Conservation (phyloP, 2,329 filamentous ascomycete genomes). For the Proliferodiscus dingleyae region DNA sequence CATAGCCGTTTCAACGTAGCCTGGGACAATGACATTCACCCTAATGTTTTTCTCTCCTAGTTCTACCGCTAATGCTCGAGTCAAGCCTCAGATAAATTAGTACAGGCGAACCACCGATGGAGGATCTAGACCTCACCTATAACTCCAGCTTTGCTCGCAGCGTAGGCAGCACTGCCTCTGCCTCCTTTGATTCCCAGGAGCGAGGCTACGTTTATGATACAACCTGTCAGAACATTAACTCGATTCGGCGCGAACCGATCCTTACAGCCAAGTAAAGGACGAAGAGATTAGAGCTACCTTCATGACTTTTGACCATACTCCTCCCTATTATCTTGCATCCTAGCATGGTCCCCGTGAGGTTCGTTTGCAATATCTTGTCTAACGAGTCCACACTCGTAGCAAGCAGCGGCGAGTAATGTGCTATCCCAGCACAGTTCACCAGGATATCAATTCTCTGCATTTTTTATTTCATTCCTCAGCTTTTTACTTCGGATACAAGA, state of each 20-base stretch:
- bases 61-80: slow-evolving; percentile 61
- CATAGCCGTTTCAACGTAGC: slow-evolving; percentile 81
- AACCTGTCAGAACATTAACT: slow-evolving; percentile 37
- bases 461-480: too few species aligned
- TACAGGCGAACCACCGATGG: neutral
- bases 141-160: slow-evolving; percentile 76
- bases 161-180: slow-evolving; percentile 67
- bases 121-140: slow-evolving; percentile 46
- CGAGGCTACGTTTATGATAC: slow-evolving; percentile 79
- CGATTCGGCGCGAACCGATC: neutral
- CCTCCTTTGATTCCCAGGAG: slow-evolving; percentile 67
- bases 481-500: too few species aligned
- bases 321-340: slow-evolving; percentile 51
- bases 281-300: slow-evolving; percentile 22
- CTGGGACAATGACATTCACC: slow-evolving; percentile 76
- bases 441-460: too few species aligned
- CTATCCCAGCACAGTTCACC: slow-evolving; percentile 75
- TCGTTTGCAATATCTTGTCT: slow-evolving; percentile 58
- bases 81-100: slow-evolving; percentile 49
- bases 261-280: too few species aligned
- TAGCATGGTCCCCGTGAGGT: slow-evolving; percentile 62
- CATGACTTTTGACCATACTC: slow-evolving; percentile 40
- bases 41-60: slow-evolving; percentile 58
- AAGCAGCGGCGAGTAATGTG: slow-evolving; percentile 60
- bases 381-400: slow-evolving; percentile 47